A percentile compares a stretch with the other conserved stretches of the same genome.
phyloP scores from a whole-genome alignment of 106 monocot genomes.

The Dendrobium officinale region DNA sequence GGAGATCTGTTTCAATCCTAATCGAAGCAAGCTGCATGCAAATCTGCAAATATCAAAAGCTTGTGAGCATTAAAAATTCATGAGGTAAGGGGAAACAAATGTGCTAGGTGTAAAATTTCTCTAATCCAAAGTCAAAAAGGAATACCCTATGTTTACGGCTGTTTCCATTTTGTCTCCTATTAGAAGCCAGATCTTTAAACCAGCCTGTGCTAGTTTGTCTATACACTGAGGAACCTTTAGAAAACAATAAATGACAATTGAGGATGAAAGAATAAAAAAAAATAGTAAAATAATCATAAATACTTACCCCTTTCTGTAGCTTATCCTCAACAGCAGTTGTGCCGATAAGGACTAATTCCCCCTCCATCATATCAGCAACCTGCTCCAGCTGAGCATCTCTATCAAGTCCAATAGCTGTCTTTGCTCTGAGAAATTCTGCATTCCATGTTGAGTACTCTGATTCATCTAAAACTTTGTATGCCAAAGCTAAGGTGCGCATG shows the following conservation, averaged over 20 bases:
- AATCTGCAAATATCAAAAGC: constrained; percentile 19
- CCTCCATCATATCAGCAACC: constrained; percentile 47
- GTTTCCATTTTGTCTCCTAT: constrained; percentile 95
- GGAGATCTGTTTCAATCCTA: constrained; percentile 76
- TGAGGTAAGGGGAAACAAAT: neutral
- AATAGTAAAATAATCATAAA: neutral
- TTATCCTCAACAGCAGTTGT: constrained; percentile 65
- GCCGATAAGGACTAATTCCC: constrained; percentile 51
- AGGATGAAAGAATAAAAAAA: neutral
- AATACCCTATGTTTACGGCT: constrained; percentile 85
- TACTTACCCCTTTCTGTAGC: constrained; percentile 52
- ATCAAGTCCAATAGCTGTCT: constrained; percentile 39
- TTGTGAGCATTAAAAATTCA: neutral
- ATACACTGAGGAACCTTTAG: too few species aligned
- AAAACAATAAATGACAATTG: too few species aligned
- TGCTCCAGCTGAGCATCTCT: constrained; percentile 40
- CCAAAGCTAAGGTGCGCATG: constrained; percentile 46
- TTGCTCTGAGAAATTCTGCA: constrained; percentile 36
- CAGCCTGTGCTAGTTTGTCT: constrained; percentile 73
- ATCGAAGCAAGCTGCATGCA: constrained; percentile 76
- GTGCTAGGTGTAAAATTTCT: neutral
- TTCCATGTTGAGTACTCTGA: constrained; percentile 44
- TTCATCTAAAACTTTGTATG: constrained; percentile 43
- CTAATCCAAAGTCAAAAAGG: neutral
- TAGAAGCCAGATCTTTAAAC: constrained; percentile 88